phyloP scores from a whole-genome alignment of 2,329 filamentous ascomycete genomes.

The Cyphellophora europaea region DNA sequence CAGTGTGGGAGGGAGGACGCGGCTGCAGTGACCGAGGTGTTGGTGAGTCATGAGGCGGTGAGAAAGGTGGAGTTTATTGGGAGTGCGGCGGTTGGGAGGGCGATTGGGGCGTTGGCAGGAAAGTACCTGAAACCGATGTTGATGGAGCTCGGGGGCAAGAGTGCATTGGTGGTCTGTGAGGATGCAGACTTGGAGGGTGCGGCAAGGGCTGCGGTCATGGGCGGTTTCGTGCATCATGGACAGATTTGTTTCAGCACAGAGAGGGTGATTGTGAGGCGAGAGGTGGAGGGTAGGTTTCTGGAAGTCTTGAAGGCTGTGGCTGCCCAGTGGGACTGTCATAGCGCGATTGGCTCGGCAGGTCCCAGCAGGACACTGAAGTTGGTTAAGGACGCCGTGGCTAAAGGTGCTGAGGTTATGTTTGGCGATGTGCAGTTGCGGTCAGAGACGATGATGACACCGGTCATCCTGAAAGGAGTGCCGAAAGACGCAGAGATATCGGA shows the following conservation, averaged over 20 bases:
- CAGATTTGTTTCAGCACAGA: conserved; percentile 85
- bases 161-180: conserved; percentile 67
- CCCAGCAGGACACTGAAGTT: conserved; percentile 45
- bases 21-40: conserved; percentile 52
- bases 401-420: conserved; percentile 49
- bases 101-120: conserved; percentile 61
- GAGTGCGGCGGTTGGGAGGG: conserved; percentile 60
- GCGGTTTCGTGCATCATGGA: conserved; percentile 37
- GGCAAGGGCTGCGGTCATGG: not conserved
- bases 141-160: conserved; percentile 86
- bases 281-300: conserved; percentile 45
- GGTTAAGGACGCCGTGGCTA: conserved; percentile 43
- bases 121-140: conserved; percentile 78
- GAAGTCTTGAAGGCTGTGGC: conserved; percentile 37
- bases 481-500: conserved; percentile 65
- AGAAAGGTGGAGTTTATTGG: conserved; percentile 74
- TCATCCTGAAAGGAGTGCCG: conserved; percentile 58
- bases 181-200: conserved; percentile 69
- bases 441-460: conserved; percentile 46
- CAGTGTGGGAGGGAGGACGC: conserved; percentile 52
- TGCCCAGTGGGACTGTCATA: conserved; percentile 31
- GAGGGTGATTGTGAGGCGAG: conserved; percentile 55
- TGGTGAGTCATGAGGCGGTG: conserved; percentile 59
- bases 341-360: conserved; percentile 33
- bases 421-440: conserved; percentile 27